Percentiles rank a stretch among this genome's conserved stretches.
phyloP scores from a whole-genome alignment of 139 green algal species.

The Micractinium conductrix region DNA sequence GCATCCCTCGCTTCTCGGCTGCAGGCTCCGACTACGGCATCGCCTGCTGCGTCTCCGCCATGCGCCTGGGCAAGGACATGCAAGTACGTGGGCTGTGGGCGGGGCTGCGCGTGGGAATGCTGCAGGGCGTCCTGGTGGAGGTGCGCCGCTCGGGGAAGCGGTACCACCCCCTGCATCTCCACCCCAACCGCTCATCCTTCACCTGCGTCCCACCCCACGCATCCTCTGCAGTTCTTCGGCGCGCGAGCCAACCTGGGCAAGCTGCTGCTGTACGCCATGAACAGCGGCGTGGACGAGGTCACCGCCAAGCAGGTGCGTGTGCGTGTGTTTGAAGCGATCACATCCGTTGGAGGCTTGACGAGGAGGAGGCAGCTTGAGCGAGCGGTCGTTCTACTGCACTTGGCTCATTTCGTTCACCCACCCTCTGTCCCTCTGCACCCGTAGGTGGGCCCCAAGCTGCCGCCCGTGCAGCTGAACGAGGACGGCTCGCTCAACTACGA shows the following conservation, averaged over 20 bases:
- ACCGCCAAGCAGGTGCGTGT: slow-evolving; percentile 62
- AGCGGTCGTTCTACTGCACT: too few relatives aligned
- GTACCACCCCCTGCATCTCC: too few relatives aligned
- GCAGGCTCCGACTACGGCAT: slow-evolving; percentile 72
- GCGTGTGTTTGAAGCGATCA: too few relatives aligned
- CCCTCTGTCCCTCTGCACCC: background rate
- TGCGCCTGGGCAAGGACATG: slow-evolving; percentile 80
- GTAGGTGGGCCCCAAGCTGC: slow-evolving; percentile 63
- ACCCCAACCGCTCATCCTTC: too few relatives aligned
- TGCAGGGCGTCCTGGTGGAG: too few relatives aligned
- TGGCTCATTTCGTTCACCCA: too few relatives aligned
- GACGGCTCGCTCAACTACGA: slow-evolving; percentile 67
- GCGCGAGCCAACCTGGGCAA: slow-evolving; percentile 79
- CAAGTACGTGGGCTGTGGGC: too few relatives aligned
- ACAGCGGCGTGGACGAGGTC: slow-evolving; percentile 75
- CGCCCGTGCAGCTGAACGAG: slow-evolving; percentile 39
- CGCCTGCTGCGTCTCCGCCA: slow-evolving; percentile 81
- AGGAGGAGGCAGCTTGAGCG: too few relatives aligned
- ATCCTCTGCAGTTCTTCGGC: slow-evolving; percentile 59
- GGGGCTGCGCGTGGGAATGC: background rate
- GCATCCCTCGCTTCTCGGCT: background rate
- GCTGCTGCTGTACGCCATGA: slow-evolving; percentile 77
- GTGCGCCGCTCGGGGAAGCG: too few relatives aligned
- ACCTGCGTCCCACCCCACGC: background rate
- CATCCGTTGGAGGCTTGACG: too few relatives aligned